phyloP scores from a whole-genome alignment of 305 asterid genomes.

The Nicotiana rustica region DNA sequence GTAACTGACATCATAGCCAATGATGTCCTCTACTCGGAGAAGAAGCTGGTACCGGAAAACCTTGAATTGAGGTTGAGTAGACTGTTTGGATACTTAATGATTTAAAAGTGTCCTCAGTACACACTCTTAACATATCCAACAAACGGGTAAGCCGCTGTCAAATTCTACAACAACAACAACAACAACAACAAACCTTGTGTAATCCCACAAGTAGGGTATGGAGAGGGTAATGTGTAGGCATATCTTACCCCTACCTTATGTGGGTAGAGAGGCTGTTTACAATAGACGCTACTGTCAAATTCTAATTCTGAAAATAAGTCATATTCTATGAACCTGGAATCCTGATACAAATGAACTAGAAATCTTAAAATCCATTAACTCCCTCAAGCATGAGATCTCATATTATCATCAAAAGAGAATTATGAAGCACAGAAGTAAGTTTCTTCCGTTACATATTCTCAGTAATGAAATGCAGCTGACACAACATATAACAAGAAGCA shows the following conservation, averaged over 20 bases:
- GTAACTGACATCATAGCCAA: neutral
- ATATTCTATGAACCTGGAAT: neutral
- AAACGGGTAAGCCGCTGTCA: no score
- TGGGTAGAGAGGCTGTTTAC: no score
- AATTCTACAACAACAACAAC: neutral
- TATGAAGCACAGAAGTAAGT: conserved; percentile 25
- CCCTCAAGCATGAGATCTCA: conserved; percentile 1
- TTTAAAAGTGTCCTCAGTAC: neutral
- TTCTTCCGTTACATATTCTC: conserved; percentile 7
- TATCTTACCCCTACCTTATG: no score
- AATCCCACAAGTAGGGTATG: no score
- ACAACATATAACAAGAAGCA: neutral
- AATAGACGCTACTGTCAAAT: neutral
- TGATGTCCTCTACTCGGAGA: neutral
- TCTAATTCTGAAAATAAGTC: neutral
- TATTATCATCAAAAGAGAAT: neutral
- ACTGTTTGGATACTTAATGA: neutral
- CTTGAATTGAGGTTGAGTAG: neutral
- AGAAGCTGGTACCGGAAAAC: neutral
- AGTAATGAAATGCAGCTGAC: neutral
- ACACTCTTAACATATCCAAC: neutral
- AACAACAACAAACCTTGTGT: no score
- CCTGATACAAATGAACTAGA: neutral
- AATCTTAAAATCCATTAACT: neutral
- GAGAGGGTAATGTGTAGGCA: no score